Evolutionary conservation across 169 alveolate genomes (phyloP), one percentile per base, ranked within the genome.

Genomic region (Plasmodium sp.): DNA sequence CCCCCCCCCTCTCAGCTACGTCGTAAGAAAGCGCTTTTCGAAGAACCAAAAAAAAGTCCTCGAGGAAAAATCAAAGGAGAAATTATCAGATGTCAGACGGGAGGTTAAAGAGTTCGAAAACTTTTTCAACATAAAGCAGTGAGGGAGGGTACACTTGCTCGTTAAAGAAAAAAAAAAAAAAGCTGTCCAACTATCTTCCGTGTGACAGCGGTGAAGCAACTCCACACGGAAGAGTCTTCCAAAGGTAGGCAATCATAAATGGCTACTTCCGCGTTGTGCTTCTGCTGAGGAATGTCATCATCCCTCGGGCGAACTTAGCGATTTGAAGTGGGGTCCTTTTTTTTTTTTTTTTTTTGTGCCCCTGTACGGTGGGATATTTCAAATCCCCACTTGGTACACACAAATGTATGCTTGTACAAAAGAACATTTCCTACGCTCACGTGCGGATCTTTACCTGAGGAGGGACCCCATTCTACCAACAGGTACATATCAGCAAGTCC

Each of bases 1-100:
- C 54, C 27, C 27, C 77, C 54, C 45, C 77, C 31, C 27, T 48
- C 56, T 74, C 62, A 90, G 94, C 80, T 90, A 90, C 39, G 79
- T 71, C 22, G 75, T 90, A 6, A 56, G 94, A 22, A 90, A 90
- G 83, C 39, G 94, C 33, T 90, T 90, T 80, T 80, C 94, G 82
- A 90, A 58, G 83, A 58, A 79, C 14, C 94, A 90, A n/a, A 90
- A 90, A 34, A 75, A 39, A 81, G 18, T 90, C 72, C 75, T 90
- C 67, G 54, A 90, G 34, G 67, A 90, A 71, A 80, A 62, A 80
- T 62, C 82, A n/a, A 79, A 90, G 5, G 91, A 90, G 73, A 72
- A 58, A 4, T 80, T 90, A 48, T 31, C 34, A 80, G 86, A 90
- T 2, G 77, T 48, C 51, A 81, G 22, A 71, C 48, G 73, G 27